phyloP scores from a whole-genome alignment of 805 yeast species.

The Candida silvicultrix region DNA sequence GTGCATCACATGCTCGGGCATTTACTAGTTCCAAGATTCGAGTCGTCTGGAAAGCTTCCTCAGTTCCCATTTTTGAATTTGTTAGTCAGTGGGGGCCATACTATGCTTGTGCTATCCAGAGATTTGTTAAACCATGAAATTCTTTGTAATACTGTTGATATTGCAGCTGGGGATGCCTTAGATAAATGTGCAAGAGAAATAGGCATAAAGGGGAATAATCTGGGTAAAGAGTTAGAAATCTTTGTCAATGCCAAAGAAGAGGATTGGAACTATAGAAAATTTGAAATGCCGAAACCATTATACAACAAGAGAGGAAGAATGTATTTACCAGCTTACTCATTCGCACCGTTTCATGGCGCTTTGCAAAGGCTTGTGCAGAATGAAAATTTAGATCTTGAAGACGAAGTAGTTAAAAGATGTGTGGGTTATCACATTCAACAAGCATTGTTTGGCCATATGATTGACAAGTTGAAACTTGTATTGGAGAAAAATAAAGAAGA shows the following conservation, averaged over 20 bases:
- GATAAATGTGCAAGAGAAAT: constrained; percentile 89
- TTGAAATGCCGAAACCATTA: constrained; percentile 45
- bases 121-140: constrained; percentile 63
- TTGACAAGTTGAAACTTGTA: constrained; percentile 54
- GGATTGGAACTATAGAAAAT: constrained; percentile 20
- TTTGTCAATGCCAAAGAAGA: constrained; percentile 34
- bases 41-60: constrained; percentile 36
- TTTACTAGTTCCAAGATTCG: constrained; percentile 57
- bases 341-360: constrained; percentile 67
- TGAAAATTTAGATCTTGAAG: constrained; percentile 12
- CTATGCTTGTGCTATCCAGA: constrained; percentile 70
- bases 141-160: constrained; percentile 70
- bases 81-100: constrained; percentile 91
- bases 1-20: constrained; percentile 98
- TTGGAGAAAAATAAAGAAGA: constrained; percentile 33
- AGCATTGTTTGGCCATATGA: constrained; percentile 64
- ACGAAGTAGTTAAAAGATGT: constrained; percentile 29
- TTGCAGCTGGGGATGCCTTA: constrained; percentile 89
- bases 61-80: constrained; percentile 67
- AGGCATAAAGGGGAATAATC: constrained; percentile 76
- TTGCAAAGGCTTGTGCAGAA: constrained; percentile 32
- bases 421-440: constrained; percentile 58
- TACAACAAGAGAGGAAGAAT: constrained; percentile 39
- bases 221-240: constrained; percentile 76
- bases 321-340: constrained; percentile 54